Evolutionary conservation across 2,329 filamentous ascomycete genomes (phyloP), one percentile per base, ranked within the genome.

Genomic region (Chalara sp.): DNA sequence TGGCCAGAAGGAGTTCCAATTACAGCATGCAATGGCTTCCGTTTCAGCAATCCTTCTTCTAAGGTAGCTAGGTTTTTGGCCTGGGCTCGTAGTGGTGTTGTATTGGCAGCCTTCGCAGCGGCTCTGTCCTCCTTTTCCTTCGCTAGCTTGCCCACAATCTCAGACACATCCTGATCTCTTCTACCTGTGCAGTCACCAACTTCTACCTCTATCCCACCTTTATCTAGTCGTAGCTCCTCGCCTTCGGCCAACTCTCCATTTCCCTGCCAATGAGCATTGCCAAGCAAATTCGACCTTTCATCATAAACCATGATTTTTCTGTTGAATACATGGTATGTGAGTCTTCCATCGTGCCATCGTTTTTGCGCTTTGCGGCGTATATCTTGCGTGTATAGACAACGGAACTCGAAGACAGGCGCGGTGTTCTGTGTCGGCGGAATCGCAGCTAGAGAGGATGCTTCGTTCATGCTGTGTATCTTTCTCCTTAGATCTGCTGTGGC

Each of bases 271-370:
- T 96, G 89, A 32, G 83, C 81, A 65, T 96, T 91, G 3, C 90
- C 91, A 31, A 96, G 78, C 57, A 85, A 89, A 65, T 91, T 89
- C 0, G 87, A 82, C 2, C 80, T 74, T 44, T 88, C 83, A 66
- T 96, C 90, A 61, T 93, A 92, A 6, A 95, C 87, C 88, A 96
- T 95, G 53, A 93, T 74, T 5, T 89, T 83, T 64, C 84, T 88
- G 71, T 96, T 96, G 78, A 95, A 96, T 1, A 87, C 86, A 64
- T 96, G 91, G 57, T 86, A 95, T 57, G 86, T 87, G 54, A 96
- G 79, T 47, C 83, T 83, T 35, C 92, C 91, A 83, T 96, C 91
- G 63, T 95, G 89, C 91, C 91, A 96, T 54, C 88, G 77, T 67
- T 96, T 96, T 60, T 89, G 84, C 8, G 8, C n/a, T 70, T 96